Evolutionary conservation across 2,329 filamentous ascomycete genomes (phyloP).

Genomic region (Aspergillus sp.): DNA sequence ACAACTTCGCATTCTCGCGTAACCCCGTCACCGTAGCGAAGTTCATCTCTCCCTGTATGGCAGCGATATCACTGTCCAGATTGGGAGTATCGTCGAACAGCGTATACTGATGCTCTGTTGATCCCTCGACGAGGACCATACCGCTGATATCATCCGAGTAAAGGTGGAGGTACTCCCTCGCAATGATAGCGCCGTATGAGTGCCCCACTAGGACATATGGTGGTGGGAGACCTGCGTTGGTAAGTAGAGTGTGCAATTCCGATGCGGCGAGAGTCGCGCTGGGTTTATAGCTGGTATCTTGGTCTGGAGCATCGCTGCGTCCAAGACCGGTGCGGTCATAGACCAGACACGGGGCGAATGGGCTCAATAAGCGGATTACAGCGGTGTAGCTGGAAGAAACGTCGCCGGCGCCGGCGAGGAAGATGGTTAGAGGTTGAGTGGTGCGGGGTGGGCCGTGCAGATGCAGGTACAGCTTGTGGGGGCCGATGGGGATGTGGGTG

Average conservation of each 20-base stretch:
- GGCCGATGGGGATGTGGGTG: not conserved
- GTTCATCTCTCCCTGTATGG: conserved; percentile 35
- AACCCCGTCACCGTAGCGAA: conserved; percentile 37
- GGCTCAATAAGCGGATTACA: conserved; percentile 32
- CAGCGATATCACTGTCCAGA: conserved; percentile 26
- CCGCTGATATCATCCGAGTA: conserved; percentile 33
- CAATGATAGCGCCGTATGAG: conserved; percentile 45
- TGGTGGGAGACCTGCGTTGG: conserved; percentile 21
- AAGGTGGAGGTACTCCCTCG: conserved; percentile 42
- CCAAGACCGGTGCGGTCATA: conserved; percentile 46
- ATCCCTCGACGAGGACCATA: conserved; percentile 42
- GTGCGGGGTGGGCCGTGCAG: conserved; percentile 13
- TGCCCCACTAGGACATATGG: conserved; percentile 42
- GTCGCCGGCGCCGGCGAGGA: conserved; percentile 41
- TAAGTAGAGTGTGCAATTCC: conserved; percentile 36
- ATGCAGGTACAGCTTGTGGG: not conserved
- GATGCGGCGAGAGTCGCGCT: conserved; percentile 30
- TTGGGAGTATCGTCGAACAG: conserved; percentile 35
- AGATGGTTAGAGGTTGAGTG: conserved; percentile 35
- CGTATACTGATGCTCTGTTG: conserved; percentile 36
- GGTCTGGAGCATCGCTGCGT: conserved; percentile 27
- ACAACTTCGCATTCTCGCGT: conserved; percentile 29
- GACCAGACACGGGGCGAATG: conserved; percentile 33
- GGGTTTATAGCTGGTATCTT: not conserved
- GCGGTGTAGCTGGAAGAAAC: conserved; percentile 36